Evolutionary conservation across 2,329 filamentous ascomycete genomes (phyloP), one percentile per base, ranked within the genome.

Genomic region (Xylariaceae sp.): DNA sequence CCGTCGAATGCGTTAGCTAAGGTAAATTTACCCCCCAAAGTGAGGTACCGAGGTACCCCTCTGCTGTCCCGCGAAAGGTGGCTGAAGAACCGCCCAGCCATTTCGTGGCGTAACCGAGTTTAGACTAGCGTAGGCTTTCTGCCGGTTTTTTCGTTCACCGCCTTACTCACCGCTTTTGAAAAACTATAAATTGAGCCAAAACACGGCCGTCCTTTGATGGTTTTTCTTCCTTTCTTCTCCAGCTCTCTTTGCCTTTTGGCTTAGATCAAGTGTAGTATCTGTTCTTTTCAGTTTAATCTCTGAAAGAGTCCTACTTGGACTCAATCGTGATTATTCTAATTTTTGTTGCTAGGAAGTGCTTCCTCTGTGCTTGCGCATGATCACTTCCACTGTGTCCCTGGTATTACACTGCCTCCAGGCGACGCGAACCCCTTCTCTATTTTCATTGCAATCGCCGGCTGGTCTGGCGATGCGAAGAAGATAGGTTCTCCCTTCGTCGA

Each of bases 221-320:
- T 57, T 56, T 30, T 5, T 54, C 55, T 65, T 66, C 57, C 47
- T 67, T 69, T 65, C 58, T 64, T 69, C 68, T 65, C 66, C 51
- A 70, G 68, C 68, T 70, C 68, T 70, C 68, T 70, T 69, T 69
- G 66, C 67, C 67, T 69, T 69, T 70, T 70, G 68, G 68, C 68
- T 70, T 70, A 70, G 68, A 70, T 70, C 68, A 70, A 69, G 68
- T 70, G 68, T 70, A 70, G 88, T 90, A 90, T 89, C 87, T 90
- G 88, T 91, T 92, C 88, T 91, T 90, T 88, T 90, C 86, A 92
- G 88, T 91, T 92, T 92, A 91, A 92, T 90, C 86, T 88, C 88
- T 92, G 88, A 87, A 89, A 90, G 82, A 81, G 80, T 79, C 81
- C 83, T 82, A 88, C 78, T 56, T 80, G 83, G 80, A 78, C 78